A percentile compares a stretch with the other conserved stretches of the same genome.
Conservation (phyloP, 129 eudicot species). For the Mikania micrantha region DNA sequence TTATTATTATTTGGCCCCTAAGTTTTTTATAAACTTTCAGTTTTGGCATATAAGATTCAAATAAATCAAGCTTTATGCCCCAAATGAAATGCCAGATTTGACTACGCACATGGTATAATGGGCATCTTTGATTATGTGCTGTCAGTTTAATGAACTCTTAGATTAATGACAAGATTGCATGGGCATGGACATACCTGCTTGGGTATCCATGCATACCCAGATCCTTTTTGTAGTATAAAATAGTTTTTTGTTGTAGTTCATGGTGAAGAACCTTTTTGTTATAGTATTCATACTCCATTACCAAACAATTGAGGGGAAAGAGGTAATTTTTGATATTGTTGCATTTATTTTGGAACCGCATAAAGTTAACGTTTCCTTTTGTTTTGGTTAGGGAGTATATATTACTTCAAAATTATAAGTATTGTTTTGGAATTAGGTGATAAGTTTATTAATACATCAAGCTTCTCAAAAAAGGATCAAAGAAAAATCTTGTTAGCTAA, state of each 20-base stretch:
- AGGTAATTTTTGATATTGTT: slow-evolving; percentile 2
- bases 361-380: slow-evolving; percentile 1
- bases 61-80: not conserved
- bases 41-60: slow-evolving; percentile 8
- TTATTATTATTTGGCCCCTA: not conserved
- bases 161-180: not conserved
- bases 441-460: not conserved
- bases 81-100: slow-evolving; percentile 2
- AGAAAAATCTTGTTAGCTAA: not conserved
- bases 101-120: slow-evolving; percentile 5
- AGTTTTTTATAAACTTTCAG: slow-evolving; percentile 2
- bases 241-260: not conserved
- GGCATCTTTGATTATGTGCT: not conserved
- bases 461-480: not conserved
- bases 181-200: slow-evolving; percentile 1
- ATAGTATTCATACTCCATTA: not conserved
- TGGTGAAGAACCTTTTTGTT: not conserved
- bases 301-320: not conserved
- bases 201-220: slow-evolving; percentile 10
- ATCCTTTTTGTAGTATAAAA: not conserved
- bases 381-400: slow-evolving; percentile 14
- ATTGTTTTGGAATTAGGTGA: not conserved
- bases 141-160: not conserved
- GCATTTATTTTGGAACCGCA: slow-evolving; percentile 12
- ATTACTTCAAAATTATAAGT: not conserved